Percentiles rank a stretch among this genome's conserved stretches.
Evolutionary conservation across 2,329 filamentous ascomycete species (phyloP).

Genomic region (Xylaria multiplex): DNA sequence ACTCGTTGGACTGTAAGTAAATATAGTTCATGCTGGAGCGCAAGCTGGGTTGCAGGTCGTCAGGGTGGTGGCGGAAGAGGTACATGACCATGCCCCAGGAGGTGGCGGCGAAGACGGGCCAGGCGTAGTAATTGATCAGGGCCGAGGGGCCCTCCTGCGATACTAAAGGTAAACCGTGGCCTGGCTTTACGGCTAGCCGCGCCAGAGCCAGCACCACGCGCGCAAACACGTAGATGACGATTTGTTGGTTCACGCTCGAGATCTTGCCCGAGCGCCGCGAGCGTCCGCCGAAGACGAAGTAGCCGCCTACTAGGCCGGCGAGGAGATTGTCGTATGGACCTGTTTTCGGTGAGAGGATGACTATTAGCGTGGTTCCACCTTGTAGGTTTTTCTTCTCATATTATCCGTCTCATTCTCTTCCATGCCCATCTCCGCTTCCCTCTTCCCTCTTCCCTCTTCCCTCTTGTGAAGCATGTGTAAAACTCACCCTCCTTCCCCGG

Average conservation of each 20-base stretch:
- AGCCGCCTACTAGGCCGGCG: conserved; percentile 88
- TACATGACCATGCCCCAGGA: conserved; percentile 97
- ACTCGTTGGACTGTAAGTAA: conserved; percentile 87
- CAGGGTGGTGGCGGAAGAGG: conserved; percentile 90
- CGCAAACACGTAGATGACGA: conserved; percentile 97
- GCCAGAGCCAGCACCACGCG: conserved; percentile 87
- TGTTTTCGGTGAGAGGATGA: conserved; percentile 45
- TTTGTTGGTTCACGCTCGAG: conserved; percentile 91
- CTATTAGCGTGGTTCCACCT: conserved; percentile 1
- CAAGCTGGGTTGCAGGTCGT: conserved; percentile 89
- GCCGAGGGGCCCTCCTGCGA: conserved; percentile 58
- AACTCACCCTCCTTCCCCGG: conserved; percentile 67
- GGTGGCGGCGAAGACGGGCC: conserved; percentile 90
- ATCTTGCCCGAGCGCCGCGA: conserved; percentile 72
- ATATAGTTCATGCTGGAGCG: conserved; percentile 98
- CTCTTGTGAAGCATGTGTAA: background rate
- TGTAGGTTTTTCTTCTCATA: background rate
- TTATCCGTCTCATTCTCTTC: background rate
- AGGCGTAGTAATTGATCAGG: conserved; percentile 75
- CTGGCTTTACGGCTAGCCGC: conserved; percentile 79
- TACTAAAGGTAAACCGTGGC: conserved; percentile 60
- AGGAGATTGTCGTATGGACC: conserved; percentile 85
- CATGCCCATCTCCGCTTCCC: background rate
- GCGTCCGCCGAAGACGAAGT: conserved; percentile 84
- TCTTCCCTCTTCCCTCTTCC: conserved; percentile 41